These are phyloP conservation scores for Populus trichocarpa DNA, from an alignment of 441 rosid species.

Conservation along the genomic window DNA sequence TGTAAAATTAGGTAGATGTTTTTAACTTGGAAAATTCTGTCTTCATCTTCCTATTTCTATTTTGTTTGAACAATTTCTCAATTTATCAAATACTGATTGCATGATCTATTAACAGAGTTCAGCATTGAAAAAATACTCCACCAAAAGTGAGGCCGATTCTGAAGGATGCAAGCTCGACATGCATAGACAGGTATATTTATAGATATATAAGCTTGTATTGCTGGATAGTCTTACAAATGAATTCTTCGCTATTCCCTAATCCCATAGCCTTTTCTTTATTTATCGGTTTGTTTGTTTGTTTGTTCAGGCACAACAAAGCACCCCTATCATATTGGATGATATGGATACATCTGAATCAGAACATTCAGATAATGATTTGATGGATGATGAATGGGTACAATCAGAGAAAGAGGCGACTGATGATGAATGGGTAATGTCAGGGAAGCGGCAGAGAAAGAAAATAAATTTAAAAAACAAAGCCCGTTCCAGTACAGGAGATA, in stretches of 20 bases:
- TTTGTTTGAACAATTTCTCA: not conserved
- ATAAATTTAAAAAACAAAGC: slow-evolving; percentile 39
- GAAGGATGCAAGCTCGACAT: slow-evolving; percentile 44
- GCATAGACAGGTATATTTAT: slow-evolving; percentile 50
- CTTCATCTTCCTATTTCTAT: not conserved
- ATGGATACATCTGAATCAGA: slow-evolving; percentile 94
- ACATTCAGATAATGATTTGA: slow-evolving; percentile 45
- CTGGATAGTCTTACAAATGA: not conserved
- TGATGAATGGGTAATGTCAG: slow-evolving; percentile 54
- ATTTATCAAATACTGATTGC: not conserved
- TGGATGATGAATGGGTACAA: slow-evolving; percentile 56
- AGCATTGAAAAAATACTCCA: slow-evolving; percentile 38
- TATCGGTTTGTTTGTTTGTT: not conserved
- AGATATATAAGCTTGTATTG: not conserved
- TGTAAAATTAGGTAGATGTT: too few species aligned
- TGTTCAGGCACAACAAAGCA: slow-evolving; percentile 46
- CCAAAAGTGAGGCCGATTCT: slow-evolving; percentile 17
- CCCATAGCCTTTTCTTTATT: not conserved
- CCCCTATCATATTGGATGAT: slow-evolving; percentile 57
- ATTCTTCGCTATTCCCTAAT: not conserved
- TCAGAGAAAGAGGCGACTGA: not conserved
- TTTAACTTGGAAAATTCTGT: too few species aligned
- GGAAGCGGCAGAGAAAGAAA: slow-evolving; percentile 32
- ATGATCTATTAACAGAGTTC: slow-evolving; percentile 38
- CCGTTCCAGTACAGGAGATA: slow-evolving; percentile 29